phyloP scores from a whole-genome alignment of 31 red algal species.

The Odonthalia washingtoniensis region DNA sequence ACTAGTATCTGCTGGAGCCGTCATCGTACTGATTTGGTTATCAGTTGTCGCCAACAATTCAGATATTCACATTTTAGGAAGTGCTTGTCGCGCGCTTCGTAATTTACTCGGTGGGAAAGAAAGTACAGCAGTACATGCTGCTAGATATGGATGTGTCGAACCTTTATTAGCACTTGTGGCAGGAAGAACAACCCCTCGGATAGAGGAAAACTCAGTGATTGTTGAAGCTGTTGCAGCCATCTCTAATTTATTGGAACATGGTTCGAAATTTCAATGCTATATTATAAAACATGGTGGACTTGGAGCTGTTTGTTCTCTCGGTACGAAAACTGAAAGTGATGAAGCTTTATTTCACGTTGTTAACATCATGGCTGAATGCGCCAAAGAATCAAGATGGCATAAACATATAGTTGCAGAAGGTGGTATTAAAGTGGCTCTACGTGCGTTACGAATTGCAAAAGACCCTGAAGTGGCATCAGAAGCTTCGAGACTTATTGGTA shows the following conservation, averaged over 20 bases:
- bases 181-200: constrained; percentile 34
- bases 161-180: constrained; percentile 70
- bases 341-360: constrained; percentile 79
- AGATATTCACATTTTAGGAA: constrained; percentile 52
- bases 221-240: constrained; percentile 69
- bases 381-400: constrained; percentile 62
- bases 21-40: constrained; percentile 57
- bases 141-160: constrained; percentile 70
- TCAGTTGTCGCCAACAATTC: constrained; percentile 44
- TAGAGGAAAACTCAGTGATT: constrained; percentile 49
- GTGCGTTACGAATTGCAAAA: constrained; percentile 50
- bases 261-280: constrained; percentile 68
- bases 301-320: constrained; percentile 53
- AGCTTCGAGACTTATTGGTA: constrained; percentile 71
- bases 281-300: constrained; percentile 73
- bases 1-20: constrained; percentile 54
- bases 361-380: constrained; percentile 73
- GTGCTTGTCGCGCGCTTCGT: constrained; percentile 58
- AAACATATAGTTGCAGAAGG: constrained; percentile 60
- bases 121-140: constrained; percentile 69
- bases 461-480: constrained; percentile 72
- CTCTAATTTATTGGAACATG: constrained; percentile 58
- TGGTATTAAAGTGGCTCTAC: constrained; percentile 54
- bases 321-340: constrained; percentile 53
- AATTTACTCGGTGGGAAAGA: constrained; percentile 67